phyloP scores from a whole-genome alignment of 306 rosid species.

The Ceratonia siliqua region DNA sequence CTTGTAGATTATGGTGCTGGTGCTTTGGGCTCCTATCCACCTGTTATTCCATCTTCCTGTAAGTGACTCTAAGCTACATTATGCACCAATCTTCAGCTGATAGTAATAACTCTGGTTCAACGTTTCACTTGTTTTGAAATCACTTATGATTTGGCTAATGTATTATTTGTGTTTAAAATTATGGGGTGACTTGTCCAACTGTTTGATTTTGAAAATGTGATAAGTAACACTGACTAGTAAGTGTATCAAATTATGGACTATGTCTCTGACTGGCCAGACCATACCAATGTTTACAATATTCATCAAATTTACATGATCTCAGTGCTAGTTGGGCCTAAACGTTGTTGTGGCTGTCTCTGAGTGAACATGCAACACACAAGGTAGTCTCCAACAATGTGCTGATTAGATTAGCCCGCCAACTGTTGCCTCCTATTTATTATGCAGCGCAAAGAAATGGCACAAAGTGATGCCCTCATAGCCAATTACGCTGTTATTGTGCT shows the following conservation, averaged over 20 bases:
- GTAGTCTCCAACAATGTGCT: neutral
- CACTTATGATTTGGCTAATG: neutral
- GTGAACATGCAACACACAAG: slow-evolving; percentile 15
- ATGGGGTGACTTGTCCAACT: neutral
- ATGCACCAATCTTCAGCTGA: slow-evolving; percentile 27
- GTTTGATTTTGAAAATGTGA: neutral
- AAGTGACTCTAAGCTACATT: slow-evolving; percentile 43
- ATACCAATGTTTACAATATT: slow-evolving; percentile 1
- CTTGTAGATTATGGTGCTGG: slow-evolving; percentile 97
- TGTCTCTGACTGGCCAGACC: neutral
- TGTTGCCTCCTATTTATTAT: slow-evolving; percentile 23
- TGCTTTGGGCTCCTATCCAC: slow-evolving; percentile 80
- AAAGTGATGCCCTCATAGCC: slow-evolving; percentile 12
- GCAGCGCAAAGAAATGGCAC: neutral
- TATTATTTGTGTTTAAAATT: neutral
- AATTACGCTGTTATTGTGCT: neutral
- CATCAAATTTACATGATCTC: neutral
- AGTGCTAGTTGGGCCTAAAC: neutral
- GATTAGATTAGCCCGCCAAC: neutral
- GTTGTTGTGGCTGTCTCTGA: neutral
- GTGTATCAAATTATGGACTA: neutral
- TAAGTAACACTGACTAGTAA: neutral
- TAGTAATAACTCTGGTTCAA: slow-evolving; percentile 16
- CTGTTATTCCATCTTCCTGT: slow-evolving; percentile 72
- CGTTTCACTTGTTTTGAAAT: slow-evolving; percentile 4